phyloP scores from a whole-genome alignment of 352 stramenopile species.

The Hyaloperonospora brassicae region DNA sequence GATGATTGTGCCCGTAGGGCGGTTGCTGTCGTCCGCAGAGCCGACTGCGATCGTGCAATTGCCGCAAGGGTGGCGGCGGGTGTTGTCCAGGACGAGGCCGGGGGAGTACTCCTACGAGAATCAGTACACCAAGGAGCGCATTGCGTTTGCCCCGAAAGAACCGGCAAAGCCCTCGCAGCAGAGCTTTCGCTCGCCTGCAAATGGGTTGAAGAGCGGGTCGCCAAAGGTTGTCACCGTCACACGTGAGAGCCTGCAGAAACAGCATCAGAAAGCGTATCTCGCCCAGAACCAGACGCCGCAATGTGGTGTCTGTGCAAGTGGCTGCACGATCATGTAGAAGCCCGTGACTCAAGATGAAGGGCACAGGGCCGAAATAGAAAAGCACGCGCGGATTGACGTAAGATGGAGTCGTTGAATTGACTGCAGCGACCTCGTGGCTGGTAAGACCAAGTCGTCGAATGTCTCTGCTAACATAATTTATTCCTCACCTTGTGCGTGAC shows the following conservation, averaged over 20 bases:
- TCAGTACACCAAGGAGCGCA: slow-evolving; percentile 84
- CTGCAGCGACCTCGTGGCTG: slow-evolving; percentile 1
- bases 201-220: slow-evolving; percentile 26
- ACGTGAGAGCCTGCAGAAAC: slow-evolving; percentile 70
- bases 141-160: slow-evolving; percentile 80
- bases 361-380: slow-evolving; percentile 23
- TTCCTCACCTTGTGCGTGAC: slow-evolving; percentile 5
- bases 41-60: slow-evolving; percentile 57
- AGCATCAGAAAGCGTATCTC: slow-evolving; percentile 78
- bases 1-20: slow-evolving; percentile 77
- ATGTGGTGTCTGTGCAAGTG: slow-evolving; percentile 45
- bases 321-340: slow-evolving; percentile 58
- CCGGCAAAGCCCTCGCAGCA: slow-evolving; percentile 81
- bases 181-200: slow-evolving; percentile 47
- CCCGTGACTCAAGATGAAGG: slow-evolving; percentile 14
- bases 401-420: slow-evolving; percentile 7
- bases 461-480: slow-evolving; percentile 18
- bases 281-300: slow-evolving; percentile 60
- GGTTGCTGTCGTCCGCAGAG: slow-evolving; percentile 58
- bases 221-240: slow-evolving; percentile 57
- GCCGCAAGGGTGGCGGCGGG: slow-evolving; percentile 64
- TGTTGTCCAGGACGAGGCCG: slow-evolving; percentile 76
- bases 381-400: slow-evolving; percentile 20
- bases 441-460: slow-evolving; percentile 1
- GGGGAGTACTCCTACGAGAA: slow-evolving; percentile 86